Percentiles rank a stretch among this genome's conserved stretches.
Evolutionary conservation across 2,329 filamentous ascomycete species (phyloP).

Genomic region (Amauroascus verrucosus): DNA sequence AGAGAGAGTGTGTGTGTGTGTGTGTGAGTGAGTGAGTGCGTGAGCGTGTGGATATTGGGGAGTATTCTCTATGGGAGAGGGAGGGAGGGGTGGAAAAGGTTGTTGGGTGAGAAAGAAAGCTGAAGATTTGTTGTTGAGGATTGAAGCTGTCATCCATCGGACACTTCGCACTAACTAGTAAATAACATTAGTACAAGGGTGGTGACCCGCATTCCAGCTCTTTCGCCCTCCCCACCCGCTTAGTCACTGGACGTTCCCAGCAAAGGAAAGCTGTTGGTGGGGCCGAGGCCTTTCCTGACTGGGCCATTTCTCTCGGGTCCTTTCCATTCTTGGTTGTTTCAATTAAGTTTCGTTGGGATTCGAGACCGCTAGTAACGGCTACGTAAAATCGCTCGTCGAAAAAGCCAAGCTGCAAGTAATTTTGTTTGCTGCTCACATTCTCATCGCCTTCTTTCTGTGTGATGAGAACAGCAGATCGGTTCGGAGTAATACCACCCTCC

Average conservation of each 20-base stretch:
- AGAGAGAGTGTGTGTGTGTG: background rate
- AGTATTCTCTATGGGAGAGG: background rate
- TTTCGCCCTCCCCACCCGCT: background rate
- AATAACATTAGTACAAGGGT: background rate
- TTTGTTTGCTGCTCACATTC: background rate
- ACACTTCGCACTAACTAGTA: background rate
- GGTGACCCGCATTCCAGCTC: background rate
- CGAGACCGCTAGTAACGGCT: conserved; percentile 1
- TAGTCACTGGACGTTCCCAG: too few species aligned
- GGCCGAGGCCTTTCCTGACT: conserved; percentile 5
- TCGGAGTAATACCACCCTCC: too few species aligned
- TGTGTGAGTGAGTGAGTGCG: conserved; percentile 1
- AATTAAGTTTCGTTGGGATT: conserved; percentile 9
- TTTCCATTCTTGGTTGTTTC: background rate
- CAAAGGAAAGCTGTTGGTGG: background rate
- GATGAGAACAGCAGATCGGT: too few species aligned
- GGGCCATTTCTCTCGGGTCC: background rate
- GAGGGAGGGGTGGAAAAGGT: conserved; percentile 1
- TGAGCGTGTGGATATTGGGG: background rate
- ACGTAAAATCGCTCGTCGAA: background rate
- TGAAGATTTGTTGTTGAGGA: background rate
- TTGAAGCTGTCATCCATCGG: background rate
- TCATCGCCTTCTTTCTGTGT: too few species aligned
- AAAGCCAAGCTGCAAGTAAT: background rate
- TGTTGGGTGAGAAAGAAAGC: background rate